Percentiles rank a stretch among this genome's conserved stretches.
Evolutionary conservation across 2,329 filamentous ascomycete species (phyloP).

Genomic region (Aspergillus eucalypticola): DNA sequence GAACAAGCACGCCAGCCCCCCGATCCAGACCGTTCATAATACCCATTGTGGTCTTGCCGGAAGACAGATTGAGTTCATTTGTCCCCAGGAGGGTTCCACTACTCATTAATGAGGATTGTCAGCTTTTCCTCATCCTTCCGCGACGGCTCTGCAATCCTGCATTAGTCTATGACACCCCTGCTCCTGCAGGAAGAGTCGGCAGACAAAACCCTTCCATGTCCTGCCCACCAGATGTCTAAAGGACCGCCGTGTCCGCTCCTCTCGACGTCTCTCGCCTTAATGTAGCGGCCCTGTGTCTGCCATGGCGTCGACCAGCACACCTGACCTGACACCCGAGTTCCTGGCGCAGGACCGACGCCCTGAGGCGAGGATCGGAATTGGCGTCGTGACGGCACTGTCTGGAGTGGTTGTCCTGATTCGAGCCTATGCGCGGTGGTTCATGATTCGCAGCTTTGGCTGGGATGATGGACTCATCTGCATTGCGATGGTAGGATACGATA

Average conservation of each 20-base stretch:
- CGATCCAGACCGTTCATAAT: no score
- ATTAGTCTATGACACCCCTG: not conserved
- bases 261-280: not conserved
- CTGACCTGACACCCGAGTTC: not conserved
- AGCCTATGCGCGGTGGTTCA: constrained; percentile 10
- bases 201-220: not conserved
- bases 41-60: no score
- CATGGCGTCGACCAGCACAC: not conserved
- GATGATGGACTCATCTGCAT: constrained; percentile 21
- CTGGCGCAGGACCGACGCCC: constrained; percentile 9
- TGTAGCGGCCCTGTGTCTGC: not conserved
- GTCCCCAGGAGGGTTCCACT: not conserved
- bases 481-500: constrained; percentile 13
- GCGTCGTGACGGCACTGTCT: constrained; percentile 15
- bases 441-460: constrained; percentile 19
- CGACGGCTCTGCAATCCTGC: not conserved
- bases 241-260: not conserved
- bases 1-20: not conserved
- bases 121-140: not conserved
- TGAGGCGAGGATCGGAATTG: constrained; percentile 27
- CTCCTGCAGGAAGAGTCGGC: not conserved
- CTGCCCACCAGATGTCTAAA: not conserved
- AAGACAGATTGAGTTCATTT: not conserved
- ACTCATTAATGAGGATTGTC: not conserved
- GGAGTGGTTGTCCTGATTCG: constrained; percentile 13